Evolutionary conservation across 441 rosid genomes (phyloP), one percentile per base, ranked within the genome.

Genomic region (Arabidopsis lyrata): DNA sequence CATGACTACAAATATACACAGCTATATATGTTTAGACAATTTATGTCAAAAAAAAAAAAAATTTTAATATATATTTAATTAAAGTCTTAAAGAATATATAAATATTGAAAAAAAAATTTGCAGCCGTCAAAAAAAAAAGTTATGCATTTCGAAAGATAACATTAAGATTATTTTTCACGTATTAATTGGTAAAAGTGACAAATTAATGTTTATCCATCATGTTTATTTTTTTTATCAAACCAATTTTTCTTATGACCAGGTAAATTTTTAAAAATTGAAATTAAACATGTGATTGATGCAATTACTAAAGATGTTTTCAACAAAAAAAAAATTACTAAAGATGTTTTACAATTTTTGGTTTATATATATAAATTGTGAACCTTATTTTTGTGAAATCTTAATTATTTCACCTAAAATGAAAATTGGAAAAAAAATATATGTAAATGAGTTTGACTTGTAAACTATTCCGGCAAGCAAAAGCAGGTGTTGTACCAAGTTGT

Each of bases 401-500:
- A 22, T 52, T 22, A 52, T 27, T 24, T 52, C 55, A 18, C 36
- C 5, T 14, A 54, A 13, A 14, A n/a, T 27, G 31, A n/a, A 14
- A 8, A 8, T 8, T 55, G 4, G 1, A 11, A 36, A 27, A 27
- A 3, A 2, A 2, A 2, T 27, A 1, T 4, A 27, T 27, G 31
- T n/a, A n/a, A n/a, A n/a, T n/a, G 16, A 22, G 13, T 61, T 41
- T 44, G 67, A 64, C 44, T n/a, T 48, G 13, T 36, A 36, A 8
- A 1, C 2, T 7, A 1, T 36, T 8, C 39, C 39, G 39, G 39
- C 39, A 1, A 2, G 12, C 10, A 36, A 34, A 36, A 36, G 41
- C 15, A 52, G 50, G 50, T 53, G 13, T 10, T 35, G 32, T 34
- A 35, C 70, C n/a, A 52, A 65, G 22, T 27, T 15, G 48, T 63